Evolutionary conservation across 2,329 filamentous ascomycete species (phyloP).

Genomic region (Sporothrix sp.): DNA sequence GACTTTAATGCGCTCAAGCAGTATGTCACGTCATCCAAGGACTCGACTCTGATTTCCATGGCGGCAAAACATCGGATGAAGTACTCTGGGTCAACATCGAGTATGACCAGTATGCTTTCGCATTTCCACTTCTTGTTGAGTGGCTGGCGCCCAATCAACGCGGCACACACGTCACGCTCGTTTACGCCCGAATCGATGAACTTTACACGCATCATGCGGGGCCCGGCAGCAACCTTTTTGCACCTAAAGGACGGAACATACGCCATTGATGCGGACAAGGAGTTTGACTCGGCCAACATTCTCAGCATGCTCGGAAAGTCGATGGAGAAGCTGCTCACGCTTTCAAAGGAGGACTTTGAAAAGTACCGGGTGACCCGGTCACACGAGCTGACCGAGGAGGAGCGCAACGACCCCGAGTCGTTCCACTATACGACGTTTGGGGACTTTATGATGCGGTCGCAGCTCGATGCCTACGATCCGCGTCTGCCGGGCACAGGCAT

Average conservation of each 20-base stretch:
- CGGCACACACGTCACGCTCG: conserved; percentile 53
- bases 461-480: conserved; percentile 81
- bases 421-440: conserved; percentile 83
- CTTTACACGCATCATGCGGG: conserved; percentile 63
- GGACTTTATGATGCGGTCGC: conserved; percentile 88
- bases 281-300: conserved; percentile 75
- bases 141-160: conserved; percentile 64
- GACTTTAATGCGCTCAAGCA: conserved; percentile 78
- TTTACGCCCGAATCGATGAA: conserved; percentile 52
- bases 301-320: conserved; percentile 89
- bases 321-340: conserved; percentile 88
- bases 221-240: conserved; percentile 72
- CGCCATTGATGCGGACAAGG: conserved; percentile 92
- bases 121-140: conserved; percentile 94
- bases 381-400: conserved; percentile 59
- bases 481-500: conserved; percentile 83
- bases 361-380: conserved; percentile 63
- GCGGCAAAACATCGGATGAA: conserved; percentile 59
- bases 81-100: conserved; percentile 92
- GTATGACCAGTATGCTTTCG: conserved; percentile 77
- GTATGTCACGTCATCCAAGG: conserved; percentile 88
- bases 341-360: conserved; percentile 75
- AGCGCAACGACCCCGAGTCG: conserved; percentile 61
- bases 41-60: conserved; percentile 58
- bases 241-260: conserved; percentile 77